Evolutionary conservation across 306 rosid genomes (phyloP).

Genomic region (Cucumis hystrix): DNA sequence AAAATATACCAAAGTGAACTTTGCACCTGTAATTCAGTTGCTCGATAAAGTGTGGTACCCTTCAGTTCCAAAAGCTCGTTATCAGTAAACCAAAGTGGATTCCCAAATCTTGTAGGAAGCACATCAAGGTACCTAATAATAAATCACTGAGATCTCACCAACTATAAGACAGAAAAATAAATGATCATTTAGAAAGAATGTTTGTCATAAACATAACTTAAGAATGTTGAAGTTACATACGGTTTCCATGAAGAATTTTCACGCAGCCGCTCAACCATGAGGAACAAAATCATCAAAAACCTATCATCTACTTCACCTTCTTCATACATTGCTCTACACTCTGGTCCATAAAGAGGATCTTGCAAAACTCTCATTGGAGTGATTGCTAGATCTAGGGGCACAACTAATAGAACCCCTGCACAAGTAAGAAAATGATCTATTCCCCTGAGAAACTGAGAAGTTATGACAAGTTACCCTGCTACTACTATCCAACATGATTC

Average conservation of each 20-base stretch:
- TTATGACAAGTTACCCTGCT: not conserved
- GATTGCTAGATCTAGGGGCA: conserved; percentile 76
- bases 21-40: conserved; percentile 76
- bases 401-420: conserved; percentile 70
- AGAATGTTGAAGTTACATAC: conserved; percentile 39
- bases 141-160: conserved; percentile 12
- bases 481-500: not conserved
- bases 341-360: conserved; percentile 80
- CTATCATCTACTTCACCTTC: conserved; percentile 96
- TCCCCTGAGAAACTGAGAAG: not conserved
- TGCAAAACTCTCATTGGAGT: conserved; percentile 98
- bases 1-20: not conserved
- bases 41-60: conserved; percentile 70
- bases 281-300: conserved; percentile 59
- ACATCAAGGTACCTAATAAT: conserved; percentile 76
- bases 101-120: conserved; percentile 73
- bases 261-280: conserved; percentile 73
- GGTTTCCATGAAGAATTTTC: conserved; percentile 86
- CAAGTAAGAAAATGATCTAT: conserved; percentile 3
- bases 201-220: not conserved
- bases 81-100: conserved; percentile 82
- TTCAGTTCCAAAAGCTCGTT: conserved; percentile 68
- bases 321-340: conserved; percentile 76
- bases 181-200: not conserved
- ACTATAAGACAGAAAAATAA: conserved; percentile 6